Evolutionary conservation across 2,329 filamentous ascomycete species (phyloP).

Genomic region (Ceratocystis variospora): DNA sequence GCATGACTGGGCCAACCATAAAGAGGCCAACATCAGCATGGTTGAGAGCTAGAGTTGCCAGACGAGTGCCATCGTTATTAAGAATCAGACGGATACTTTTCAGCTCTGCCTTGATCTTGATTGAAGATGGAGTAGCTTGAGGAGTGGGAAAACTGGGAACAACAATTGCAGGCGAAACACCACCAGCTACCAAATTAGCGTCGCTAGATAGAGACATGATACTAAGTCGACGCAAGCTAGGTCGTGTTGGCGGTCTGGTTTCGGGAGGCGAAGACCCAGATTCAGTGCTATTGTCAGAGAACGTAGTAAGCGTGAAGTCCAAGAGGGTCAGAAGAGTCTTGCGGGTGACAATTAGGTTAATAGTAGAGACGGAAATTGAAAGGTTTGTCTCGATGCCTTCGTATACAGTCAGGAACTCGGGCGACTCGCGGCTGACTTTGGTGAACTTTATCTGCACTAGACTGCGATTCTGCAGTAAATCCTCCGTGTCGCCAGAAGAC

Average conservation of each 20-base stretch:
- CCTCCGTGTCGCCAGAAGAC: conserved; percentile 62
- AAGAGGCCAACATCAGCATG: conserved; percentile 87
- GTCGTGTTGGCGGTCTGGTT: conserved; percentile 19
- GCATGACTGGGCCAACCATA: conserved; percentile 72
- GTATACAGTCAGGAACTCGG: conserved; percentile 83
- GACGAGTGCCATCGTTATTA: conserved; percentile 91
- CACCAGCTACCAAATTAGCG: not conserved
- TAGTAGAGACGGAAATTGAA: conserved; percentile 80
- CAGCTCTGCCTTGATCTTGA: conserved; percentile 83
- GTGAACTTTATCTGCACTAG: conserved; percentile 81
- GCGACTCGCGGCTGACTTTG: conserved; percentile 78
- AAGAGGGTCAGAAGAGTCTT: conserved; percentile 82
- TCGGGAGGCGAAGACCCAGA: conserved; percentile 22
- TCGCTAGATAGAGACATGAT: conserved; percentile 16
- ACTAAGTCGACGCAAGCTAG: conserved; percentile 15
- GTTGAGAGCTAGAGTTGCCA: conserved; percentile 84
- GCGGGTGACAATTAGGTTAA: conserved; percentile 88
- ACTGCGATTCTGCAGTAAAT: conserved; percentile 63
- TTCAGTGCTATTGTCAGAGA: conserved; percentile 44
- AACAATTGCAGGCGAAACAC: conserved; percentile 9
- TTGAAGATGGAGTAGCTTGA: conserved; percentile 43
- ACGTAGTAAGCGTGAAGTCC: conserved; percentile 88
- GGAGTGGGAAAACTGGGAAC: conserved; percentile 20
- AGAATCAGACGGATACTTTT: conserved; percentile 88
- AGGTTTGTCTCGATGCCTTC: conserved; percentile 91